Base-by-base conservation (phyloP, 225 moss, liverwort and hornwort genomes). In the Physcomitrium patens region DNA sequence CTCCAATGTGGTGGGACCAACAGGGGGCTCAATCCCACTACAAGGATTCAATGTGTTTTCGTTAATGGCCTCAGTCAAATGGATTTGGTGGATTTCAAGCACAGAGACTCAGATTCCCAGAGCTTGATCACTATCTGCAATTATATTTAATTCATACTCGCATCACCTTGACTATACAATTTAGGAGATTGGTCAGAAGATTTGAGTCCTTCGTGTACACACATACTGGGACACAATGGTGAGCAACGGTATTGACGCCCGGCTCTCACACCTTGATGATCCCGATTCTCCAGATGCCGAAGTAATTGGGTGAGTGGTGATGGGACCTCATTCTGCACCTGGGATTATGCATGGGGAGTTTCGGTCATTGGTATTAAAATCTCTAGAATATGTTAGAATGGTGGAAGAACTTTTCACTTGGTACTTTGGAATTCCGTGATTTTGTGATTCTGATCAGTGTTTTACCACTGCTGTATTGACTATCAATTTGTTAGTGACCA, bases 211-310 rank as follows among this genome's bases (percentile, higher is more conserved):
- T 60, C 66, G 63, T 71, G 67, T 66, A 46, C 31, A 24, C 49
- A 49, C 15, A 49, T 15, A 11, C 48, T 37, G 31, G 31, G 31
- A 48, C 53, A 77, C 67, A 74, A 87, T 87, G 87, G 87, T 84
- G 82, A 82, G 85, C 60, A 91, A 93, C 20, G 91, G 91, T 19
- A 82, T 75, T 27, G 83, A 88, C 66, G 63, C 83, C 20, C 94
- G 94, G 81, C 85, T 94, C 63, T 74, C 88, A 50, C 96, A 92
- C 67, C 87, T 85, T 69, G 96, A 97, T 60, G 96, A 94, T 78
- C 96, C 96, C 1, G 96, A 97, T 24, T 94, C 94, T 60, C 96
- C 94, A 46, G 94, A 88, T 69, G 75, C 88, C 57, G 88, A 94
- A 75, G 90, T 90, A 44, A 65, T 92, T 53, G 96, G 96, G 96